Base-by-base conservation (phyloP, 495 filamentous ascomycete species). In the Hypoxylon intermedium region DNA sequence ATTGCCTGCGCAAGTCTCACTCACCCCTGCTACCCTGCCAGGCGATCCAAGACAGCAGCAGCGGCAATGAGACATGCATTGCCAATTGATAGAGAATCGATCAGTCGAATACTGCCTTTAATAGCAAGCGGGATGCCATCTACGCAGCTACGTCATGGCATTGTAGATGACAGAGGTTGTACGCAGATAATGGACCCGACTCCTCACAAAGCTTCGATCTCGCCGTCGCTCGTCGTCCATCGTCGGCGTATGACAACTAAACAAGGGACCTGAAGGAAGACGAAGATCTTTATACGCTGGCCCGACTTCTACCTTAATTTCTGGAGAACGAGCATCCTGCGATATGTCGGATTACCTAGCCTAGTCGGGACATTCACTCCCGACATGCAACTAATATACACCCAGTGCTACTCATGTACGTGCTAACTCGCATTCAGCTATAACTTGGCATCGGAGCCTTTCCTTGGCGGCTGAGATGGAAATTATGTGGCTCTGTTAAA, bases 51-150 rank as follows among this genome's bases (percentile, higher is more conserved):
- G 42, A 38, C 33, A 19, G 23, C 33, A 51, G 46, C 33, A 44
- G 40, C 34, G 21, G 50, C 23, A 34, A 55, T 54, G 54, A 64
- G 60, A 64, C 60, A 54, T 59, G 60, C 60, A 64, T 64, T 13
- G 43, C 24, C 15, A 41, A 43, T 58, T 58, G 48, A 58, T 53
- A 63, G 42, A 63, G 53, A 42, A 48, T 57, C 48, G 13, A 43
- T 38, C 28, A 15, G n/a, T 50, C 11, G 21, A 44, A 44, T 37
- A 26, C 36, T 34, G 36, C 37, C 51, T 40, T 55, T 49, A 40
- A 51, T 56, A 62, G 51, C 38, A 50, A n/a, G 19, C 20, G n/a
- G 58, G 52, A 50, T 54, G 21, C 23, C n/a, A 13, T 20, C 36
- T 61, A 61, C 51, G 50, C n/a, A 13, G 13, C 36, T 61, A 61